These are phyloP conservation scores for Pseudodiploospora longispora DNA, from an alignment of 2,329 filamentous ascomycete genomes.

Conservation along the genomic window DNA sequence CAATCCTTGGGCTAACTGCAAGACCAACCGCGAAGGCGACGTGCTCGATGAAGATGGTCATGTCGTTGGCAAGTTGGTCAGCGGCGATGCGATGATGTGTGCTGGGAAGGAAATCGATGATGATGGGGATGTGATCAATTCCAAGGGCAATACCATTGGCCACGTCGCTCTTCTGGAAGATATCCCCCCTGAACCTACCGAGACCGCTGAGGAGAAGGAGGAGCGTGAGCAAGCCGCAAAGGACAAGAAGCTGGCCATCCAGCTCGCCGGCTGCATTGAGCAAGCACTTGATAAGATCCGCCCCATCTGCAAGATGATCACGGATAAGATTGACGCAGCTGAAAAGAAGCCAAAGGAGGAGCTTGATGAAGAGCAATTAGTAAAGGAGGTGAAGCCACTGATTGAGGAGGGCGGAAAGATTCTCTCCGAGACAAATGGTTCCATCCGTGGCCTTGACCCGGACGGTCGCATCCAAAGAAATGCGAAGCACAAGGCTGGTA, in stretches of 20 bases:
- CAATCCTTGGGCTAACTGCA: constrained; percentile 44
- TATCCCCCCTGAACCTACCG: constrained; percentile 43
- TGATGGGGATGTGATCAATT: constrained; percentile 63
- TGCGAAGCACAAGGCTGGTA: constrained; percentile 71
- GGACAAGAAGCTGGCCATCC: constrained; percentile 68
- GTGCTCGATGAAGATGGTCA: constrained; percentile 52
- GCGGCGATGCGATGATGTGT: constrained; percentile 57
- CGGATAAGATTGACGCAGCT: constrained; percentile 71
- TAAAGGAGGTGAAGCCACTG: constrained; percentile 77
- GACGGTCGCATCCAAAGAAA: constrained; percentile 79
- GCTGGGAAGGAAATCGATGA: constrained; percentile 62
- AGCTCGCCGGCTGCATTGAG: constrained; percentile 65
- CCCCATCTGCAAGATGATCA: constrained; percentile 81
- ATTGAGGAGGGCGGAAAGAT: constrained; percentile 81
- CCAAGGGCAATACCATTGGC: constrained; percentile 58
- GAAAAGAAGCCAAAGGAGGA: constrained; percentile 79
- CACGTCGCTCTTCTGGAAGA: constrained; percentile 60
- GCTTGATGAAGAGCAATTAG: constrained; percentile 81
- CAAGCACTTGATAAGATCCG: constrained; percentile 77
- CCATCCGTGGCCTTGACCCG: constrained; percentile 80
- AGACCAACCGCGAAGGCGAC: constrained; percentile 51
- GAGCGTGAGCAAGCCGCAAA: constrained; percentile 49
- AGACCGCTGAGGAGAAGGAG: constrained; percentile 40
- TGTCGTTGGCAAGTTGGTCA: constrained; percentile 58
- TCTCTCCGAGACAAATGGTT: constrained; percentile 77